Percentiles rank a stretch among this genome's conserved stretches.
Conservation (phyloP, 768 basidiomycete genomes). For the Mycena albidolilacea region DNA sequence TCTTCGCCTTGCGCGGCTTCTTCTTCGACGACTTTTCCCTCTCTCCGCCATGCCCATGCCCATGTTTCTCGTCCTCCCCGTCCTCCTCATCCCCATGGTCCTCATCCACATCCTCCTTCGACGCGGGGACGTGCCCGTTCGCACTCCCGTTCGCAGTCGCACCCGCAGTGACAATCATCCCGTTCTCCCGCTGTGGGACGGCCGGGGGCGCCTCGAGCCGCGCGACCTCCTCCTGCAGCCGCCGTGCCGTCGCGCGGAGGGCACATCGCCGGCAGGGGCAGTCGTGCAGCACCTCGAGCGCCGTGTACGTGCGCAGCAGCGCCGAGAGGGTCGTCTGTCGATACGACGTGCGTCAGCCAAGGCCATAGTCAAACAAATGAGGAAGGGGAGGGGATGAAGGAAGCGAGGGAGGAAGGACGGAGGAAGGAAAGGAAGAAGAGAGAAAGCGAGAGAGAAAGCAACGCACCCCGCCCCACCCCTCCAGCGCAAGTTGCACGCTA, state of each 20-base stretch:
- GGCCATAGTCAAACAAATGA: no score
- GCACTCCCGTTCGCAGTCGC: not conserved
- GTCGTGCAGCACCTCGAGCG: constrained; percentile 89
- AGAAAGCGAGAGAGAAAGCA: constrained; percentile 15
- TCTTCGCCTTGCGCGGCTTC: constrained; percentile 36
- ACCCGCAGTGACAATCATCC: constrained; percentile 8
- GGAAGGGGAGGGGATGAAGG: no score
- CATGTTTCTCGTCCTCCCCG: not conserved
- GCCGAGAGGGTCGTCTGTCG: constrained; percentile 22
- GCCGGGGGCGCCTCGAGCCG: constrained; percentile 59
- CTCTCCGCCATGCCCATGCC: not conserved
- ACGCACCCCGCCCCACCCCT: constrained; percentile 37
- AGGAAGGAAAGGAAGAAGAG: constrained; percentile 15
- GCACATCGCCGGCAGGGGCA: constrained; percentile 96
- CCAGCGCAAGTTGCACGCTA: constrained; percentile 79
- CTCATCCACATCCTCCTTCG: not conserved
- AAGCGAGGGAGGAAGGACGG: no score
- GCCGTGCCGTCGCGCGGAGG: constrained; percentile 79
- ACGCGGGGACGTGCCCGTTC: not conserved
- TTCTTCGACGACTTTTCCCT: not conserved
- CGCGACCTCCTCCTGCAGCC: constrained; percentile 75
- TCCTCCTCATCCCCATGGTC: not conserved
- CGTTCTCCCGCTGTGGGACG: not conserved
- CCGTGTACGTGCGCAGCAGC: constrained; percentile 85
- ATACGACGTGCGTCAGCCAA: not conserved